Evolutionary conservation across 352 stramenopile genomes (phyloP).

Genomic region (Phytophthora podocarpi): DNA sequence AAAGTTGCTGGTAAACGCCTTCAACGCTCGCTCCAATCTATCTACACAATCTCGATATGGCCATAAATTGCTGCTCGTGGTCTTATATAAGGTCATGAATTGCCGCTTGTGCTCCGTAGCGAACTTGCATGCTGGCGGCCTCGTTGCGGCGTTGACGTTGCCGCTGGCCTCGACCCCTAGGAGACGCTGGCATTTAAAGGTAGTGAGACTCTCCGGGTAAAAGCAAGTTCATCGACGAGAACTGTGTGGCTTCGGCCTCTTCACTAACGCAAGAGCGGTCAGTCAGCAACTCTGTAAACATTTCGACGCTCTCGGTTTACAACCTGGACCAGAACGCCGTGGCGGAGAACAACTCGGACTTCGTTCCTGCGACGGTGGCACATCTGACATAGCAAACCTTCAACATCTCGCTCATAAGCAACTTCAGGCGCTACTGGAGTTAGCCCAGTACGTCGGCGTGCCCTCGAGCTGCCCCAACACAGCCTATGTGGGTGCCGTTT

Average conservation of each 20-base stretch:
- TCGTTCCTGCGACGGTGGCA: constrained; percentile 38
- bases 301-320: constrained; percentile 39
- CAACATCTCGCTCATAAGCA: constrained; percentile 44
- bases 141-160: too few relatives aligned
- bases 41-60: too few relatives aligned
- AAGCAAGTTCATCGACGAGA: constrained; percentile 36
- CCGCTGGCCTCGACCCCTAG: too few relatives aligned
- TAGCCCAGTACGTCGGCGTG: constrained; percentile 39
- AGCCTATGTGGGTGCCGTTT: constrained; percentile 28
- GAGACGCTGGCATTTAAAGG: constrained; percentile 35
- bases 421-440: constrained; percentile 38
- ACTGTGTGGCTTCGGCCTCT: constrained; percentile 20
- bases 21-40: too few relatives aligned
- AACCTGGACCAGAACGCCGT: constrained; percentile 41
- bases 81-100: too few relatives aligned
- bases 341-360: constrained; percentile 25
- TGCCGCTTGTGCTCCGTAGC: too few relatives aligned
- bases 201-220: constrained; percentile 5
- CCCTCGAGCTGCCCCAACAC: constrained; percentile 34
- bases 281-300: constrained; percentile 22
- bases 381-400: constrained; percentile 48
- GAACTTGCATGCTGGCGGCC: too few relatives aligned
- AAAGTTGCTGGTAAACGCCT: too few relatives aligned
- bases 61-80: too few relatives aligned
- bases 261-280: constrained; percentile 31